Evolutionary conservation across 2,329 filamentous ascomycete genomes (phyloP).

Genomic region (Aspergillus sergii): DNA sequence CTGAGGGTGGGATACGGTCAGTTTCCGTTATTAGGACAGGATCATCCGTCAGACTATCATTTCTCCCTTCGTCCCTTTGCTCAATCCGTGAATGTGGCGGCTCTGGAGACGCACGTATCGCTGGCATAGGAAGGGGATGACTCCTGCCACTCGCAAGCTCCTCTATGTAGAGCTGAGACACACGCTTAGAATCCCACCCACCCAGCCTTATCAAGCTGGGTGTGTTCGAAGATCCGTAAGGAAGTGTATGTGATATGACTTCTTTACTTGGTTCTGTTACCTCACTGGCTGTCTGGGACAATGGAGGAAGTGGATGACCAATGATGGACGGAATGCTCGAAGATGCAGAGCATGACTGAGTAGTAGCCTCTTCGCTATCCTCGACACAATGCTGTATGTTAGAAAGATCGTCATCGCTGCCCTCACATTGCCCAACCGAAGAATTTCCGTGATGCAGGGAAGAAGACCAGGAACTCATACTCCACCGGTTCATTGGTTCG

Average conservation of each 20-base stretch:
- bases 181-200: slow-evolving; percentile 57
- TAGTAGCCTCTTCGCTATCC: slow-evolving; percentile 32
- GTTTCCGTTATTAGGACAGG: slow-evolving; percentile 36
- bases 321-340: slow-evolving; percentile 44
- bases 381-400: slow-evolving; percentile 29
- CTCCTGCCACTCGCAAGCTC: slow-evolving; percentile 44
- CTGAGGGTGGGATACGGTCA: slow-evolving; percentile 30
- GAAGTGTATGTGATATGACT: slow-evolving; percentile 40
- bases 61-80: slow-evolving; percentile 20
- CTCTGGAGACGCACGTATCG: slow-evolving; percentile 27
- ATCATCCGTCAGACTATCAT: slow-evolving; percentile 38
- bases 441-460: slow-evolving; percentile 41
- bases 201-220: slow-evolving; percentile 57
- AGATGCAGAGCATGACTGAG: slow-evolving; percentile 39
- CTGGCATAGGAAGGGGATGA: slow-evolving; percentile 25
- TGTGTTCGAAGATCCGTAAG: slow-evolving; percentile 50
- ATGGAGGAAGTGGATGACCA: slow-evolving; percentile 17
- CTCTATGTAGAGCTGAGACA: slow-evolving; percentile 58
- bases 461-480: slow-evolving; percentile 49
- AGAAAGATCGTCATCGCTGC: slow-evolving; percentile 40
- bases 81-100: slow-evolving; percentile 18
- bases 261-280: slow-evolving; percentile 22
- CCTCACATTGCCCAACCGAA: slow-evolving; percentile 37
- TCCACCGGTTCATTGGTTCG: slow-evolving; percentile 41
- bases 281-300: not conserved